These are phyloP conservation scores for Lentithecium fluviatile DNA, from an alignment of 495 filamentous ascomycete genomes.

Conservation along the genomic window DNA sequence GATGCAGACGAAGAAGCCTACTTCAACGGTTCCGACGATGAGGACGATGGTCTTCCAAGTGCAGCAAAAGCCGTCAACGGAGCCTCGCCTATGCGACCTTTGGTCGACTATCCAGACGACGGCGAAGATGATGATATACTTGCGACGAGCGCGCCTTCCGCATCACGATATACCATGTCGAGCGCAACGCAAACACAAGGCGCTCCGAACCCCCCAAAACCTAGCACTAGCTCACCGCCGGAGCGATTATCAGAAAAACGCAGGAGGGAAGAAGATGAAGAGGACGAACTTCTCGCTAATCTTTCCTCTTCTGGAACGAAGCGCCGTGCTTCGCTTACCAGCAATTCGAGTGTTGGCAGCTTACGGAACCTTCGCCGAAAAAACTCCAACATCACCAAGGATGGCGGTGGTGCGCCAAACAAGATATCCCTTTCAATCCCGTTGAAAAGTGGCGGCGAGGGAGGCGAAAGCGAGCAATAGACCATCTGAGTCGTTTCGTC, in stretches of 20 bases:
- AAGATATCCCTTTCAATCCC: conserved; percentile 39
- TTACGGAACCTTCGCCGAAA: conserved; percentile 36
- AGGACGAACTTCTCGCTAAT: conserved; percentile 48
- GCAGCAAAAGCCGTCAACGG: conserved; percentile 40
- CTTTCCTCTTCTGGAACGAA: conserved; percentile 39
- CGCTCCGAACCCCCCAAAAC: conserved; percentile 30
- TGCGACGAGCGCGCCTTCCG: conserved; percentile 46
- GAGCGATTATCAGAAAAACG: conserved; percentile 89
- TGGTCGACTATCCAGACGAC: conserved; percentile 90
- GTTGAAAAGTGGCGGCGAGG: conserved; percentile 32
- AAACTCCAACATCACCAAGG: conserved; percentile 38
- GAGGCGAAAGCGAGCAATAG: conserved; percentile 14
- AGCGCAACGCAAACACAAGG: conserved; percentile 15
- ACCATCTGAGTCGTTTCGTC: neutral
- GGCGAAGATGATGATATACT: conserved; percentile 51
- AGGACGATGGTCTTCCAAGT: conserved; percentile 52
- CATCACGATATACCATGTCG: conserved; percentile 18
- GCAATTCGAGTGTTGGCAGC: conserved; percentile 28
- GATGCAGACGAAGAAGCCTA: conserved; percentile 90
- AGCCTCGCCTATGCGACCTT: conserved; percentile 63
- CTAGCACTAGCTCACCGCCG: conserved; percentile 50
- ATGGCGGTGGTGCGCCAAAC: conserved; percentile 33
- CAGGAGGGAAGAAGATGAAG: conserved; percentile 78
- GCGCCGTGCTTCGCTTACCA: conserved; percentile 37
- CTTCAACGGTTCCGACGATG: conserved; percentile 87